A percentile compares a stretch with the other conserved stretches of the same genome.
Evolutionary conservation across 345 rosid genomes (phyloP).

Genomic region (Sisymbrium irio): DNA sequence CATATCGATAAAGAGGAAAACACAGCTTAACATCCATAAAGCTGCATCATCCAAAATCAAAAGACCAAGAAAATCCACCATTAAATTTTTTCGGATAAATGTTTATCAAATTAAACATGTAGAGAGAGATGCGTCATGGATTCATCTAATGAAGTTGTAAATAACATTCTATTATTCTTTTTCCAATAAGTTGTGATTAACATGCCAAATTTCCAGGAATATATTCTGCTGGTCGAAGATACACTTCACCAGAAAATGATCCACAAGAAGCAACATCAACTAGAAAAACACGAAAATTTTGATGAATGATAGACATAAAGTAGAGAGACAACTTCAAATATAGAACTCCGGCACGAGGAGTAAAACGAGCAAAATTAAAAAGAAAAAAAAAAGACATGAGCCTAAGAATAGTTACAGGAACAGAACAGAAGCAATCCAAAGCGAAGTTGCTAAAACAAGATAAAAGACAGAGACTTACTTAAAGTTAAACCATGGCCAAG

Average conservation of each 20-base stretch:
- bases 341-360: neutral
- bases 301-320: neutral
- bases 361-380: neutral
- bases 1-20: neutral
- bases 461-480: slow-evolving; percentile 22
- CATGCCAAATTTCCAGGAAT: neutral
- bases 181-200: neutral
- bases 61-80: neutral
- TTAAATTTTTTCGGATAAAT: neutral
- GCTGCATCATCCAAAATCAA: neutral
- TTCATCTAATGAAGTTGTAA: neutral
- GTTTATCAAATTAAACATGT: neutral
- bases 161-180: neutral
- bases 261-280: neutral
- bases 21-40: neutral
- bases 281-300: neutral
- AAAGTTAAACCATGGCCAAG: neutral
- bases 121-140: neutral
- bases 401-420: slow-evolving; percentile 11
- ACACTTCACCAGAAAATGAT: slow-evolving; percentile 4
- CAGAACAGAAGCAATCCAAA: neutral
- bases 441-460: slow-evolving; percentile 16
- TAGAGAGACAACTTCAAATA: neutral
- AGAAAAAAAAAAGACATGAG: neutral
- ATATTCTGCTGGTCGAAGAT: slow-evolving; percentile 3